A percentile compares a stretch with the other conserved stretches of the same genome.
Evolutionary conservation across 2,329 filamentous ascomycete genomes (phyloP).

Genomic region (Simplicillium sp.): DNA sequence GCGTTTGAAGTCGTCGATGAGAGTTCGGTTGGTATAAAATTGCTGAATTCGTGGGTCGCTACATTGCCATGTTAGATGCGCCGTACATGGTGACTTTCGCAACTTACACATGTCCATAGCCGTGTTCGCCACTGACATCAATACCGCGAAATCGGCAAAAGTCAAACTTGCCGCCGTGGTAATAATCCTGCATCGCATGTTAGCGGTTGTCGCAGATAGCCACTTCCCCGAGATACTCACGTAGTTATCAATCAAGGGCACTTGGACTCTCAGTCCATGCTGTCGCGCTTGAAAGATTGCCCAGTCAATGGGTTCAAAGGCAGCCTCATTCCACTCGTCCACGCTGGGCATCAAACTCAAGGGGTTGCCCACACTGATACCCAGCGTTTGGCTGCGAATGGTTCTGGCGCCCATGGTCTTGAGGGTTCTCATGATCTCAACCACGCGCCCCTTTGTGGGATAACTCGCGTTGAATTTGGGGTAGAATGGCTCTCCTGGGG

Average conservation of each 20-base stretch:
- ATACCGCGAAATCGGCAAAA: slow-evolving; percentile 24
- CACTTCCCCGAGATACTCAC: slow-evolving; percentile 12
- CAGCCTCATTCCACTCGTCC: slow-evolving; percentile 29
- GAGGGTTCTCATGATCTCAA: slow-evolving; percentile 34
- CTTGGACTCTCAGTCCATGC: slow-evolving; percentile 32
- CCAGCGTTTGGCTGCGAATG: slow-evolving; percentile 35
- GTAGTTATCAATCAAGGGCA: slow-evolving; percentile 37
- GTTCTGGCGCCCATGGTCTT: slow-evolving; percentile 33
- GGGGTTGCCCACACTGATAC: slow-evolving; percentile 36
- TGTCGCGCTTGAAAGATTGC: slow-evolving; percentile 33
- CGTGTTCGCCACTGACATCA: no score
- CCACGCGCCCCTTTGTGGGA: slow-evolving; percentile 33
- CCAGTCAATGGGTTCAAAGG: slow-evolving; percentile 38
- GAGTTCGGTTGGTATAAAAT: slow-evolving; percentile 34
- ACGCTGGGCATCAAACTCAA: slow-evolving; percentile 31
- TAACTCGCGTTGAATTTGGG: slow-evolving; percentile 32
- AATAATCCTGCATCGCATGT: slow-evolving; percentile 27
- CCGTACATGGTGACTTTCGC: slow-evolving; percentile 33
- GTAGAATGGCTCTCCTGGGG: slow-evolving; percentile 32
- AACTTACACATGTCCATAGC: slow-evolving; percentile 10
- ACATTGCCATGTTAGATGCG: slow-evolving; percentile 22
- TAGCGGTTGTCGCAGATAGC: background rate
- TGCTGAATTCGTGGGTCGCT: slow-evolving; percentile 29
- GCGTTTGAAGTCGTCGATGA: slow-evolving; percentile 32
- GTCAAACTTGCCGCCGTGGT: slow-evolving; percentile 38